Base-by-base conservation (phyloP, 2,329 filamentous ascomycete species). In the Epichloe coenophiala region DNA sequence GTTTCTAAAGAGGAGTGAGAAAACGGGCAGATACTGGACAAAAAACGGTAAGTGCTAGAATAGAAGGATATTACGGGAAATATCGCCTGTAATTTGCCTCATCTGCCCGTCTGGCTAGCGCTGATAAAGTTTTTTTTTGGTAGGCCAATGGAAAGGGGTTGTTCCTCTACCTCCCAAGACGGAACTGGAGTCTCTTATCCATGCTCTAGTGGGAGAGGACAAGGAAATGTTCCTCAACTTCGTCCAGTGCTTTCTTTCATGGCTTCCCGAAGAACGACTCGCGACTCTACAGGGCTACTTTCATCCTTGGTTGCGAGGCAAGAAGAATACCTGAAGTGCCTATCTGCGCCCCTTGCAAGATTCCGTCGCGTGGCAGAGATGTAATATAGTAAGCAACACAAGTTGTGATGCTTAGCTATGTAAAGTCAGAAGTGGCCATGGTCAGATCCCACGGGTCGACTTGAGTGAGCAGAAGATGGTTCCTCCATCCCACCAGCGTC, bases 11-110 rank as follows among this genome's bases (percentile, higher is more conserved):
- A 58, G 51, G 27, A 59, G 57, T 41, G 12, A 50, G 1, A 48
- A 54, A 36, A 56, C 58, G 9, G 27, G 47, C 13, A 60, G 57
- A 45, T 64, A 61, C 43, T 64, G 61, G 61, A 44, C 59, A 33
- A 42, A 49, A 40, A 27, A 64, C 7, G 61, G 62, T 57, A 53
- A 51, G 56, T 47, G 27, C 3, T 31, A 9, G 27, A 1, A 31
- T 31, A 9, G 27, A 31, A 31, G 7, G 27, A 31, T 1, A 31
- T 31, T 9, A 9, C 27, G 7, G 7, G 7, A 5, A 3, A 31
- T 8, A 1, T 31, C 27, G 8, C 27, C 27, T 9, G 27, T 3
- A 9, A 31, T 17, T 9, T 31, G 3, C 3, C 1, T 31, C 8
- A 31, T 31, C 27, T 31, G 27, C 27, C 2, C 7, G 27, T 31